phyloP scores from a whole-genome alignment of 805 yeast species.

The Ogataea sp. region DNA sequence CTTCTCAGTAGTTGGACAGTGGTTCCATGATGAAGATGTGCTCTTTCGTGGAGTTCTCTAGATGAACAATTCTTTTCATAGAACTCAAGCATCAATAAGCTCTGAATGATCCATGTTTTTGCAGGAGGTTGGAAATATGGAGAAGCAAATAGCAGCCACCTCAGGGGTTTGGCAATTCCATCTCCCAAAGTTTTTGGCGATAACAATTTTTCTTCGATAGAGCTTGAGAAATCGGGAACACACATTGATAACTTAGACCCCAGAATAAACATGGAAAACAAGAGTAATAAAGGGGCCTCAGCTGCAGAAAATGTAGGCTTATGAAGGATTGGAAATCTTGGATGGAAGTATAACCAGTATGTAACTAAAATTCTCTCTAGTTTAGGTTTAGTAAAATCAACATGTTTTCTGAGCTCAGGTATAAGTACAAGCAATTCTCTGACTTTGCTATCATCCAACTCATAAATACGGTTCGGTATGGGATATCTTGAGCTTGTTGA shows the following conservation, averaged over 20 bases:
- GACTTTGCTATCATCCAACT: constrained; percentile 12
- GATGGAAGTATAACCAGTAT: constrained; percentile 55
- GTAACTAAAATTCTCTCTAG: constrained; percentile 22
- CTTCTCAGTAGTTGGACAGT: constrained; percentile 71
- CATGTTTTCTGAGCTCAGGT: constrained; percentile 17
- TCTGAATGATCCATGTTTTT: constrained; percentile 66
- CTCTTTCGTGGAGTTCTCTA: constrained; percentile 69
- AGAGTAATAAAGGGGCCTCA: constrained; percentile 37
- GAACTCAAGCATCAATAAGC: constrained; percentile 65
- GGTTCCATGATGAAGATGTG: constrained; percentile 82
- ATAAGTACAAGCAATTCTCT: constrained; percentile 16
- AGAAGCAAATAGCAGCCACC: constrained; percentile 64
- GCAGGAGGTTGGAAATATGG: constrained; percentile 75
- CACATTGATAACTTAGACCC: constrained; percentile 36
- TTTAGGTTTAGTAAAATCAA: constrained; percentile 21
- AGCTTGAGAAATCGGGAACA: constrained; percentile 15
- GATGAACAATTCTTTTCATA: constrained; percentile 69
- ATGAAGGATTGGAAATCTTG: constrained; percentile 52
- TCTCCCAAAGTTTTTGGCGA: constrained; percentile 33
- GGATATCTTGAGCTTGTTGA: neutral
- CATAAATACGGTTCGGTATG: neutral
- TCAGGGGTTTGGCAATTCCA: constrained; percentile 45
- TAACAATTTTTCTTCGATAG: constrained; percentile 11
- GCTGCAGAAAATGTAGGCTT: constrained; percentile 48
- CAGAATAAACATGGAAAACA: constrained; percentile 46